Base-by-base conservation (phyloP, 2,329 filamentous ascomycete genomes). In the Arthrobotrys entomopaga region DNA sequence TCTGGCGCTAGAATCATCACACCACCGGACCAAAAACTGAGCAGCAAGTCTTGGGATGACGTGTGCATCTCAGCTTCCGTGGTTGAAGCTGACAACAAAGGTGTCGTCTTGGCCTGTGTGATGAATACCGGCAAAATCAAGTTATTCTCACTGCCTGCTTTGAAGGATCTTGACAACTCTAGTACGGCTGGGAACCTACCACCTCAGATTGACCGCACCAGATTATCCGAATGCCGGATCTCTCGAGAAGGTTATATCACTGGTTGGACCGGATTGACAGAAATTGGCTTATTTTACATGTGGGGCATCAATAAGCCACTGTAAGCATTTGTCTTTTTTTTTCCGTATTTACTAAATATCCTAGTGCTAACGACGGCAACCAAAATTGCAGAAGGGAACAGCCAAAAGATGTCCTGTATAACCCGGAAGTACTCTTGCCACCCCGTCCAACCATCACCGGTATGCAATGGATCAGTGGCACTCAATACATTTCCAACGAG, bases 381-480 rank as follows among this genome's bases (percentile, higher is more conserved):
- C 64, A 50, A 38, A 42, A 26, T 46, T 34, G 52, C 26, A 77
- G 77, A 13, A 56, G 65, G 22, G 40, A 70, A 13, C 49, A 69
- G 26, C 71, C 77, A 15, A 77, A 87, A n/a, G 93, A 97, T 80
- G 87, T 85, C 6, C 84, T 99, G 2, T 87, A 91, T 81, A 97
- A 98, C 80, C 89, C 91, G 0, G 85, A 91, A 69, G 86, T 91
- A 0, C 80, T 86, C 15, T 86, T 91, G 20, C 94, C 93, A 1
- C 86, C 92, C 11, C 88, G 95, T 1, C 95, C 95, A 0, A 97
- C 93, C 0, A 99, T 99, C 73, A 96, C 91, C 19, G 97, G 96
- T 79, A 82, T 99, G 42, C 93, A 98, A 82, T 99, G 95, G 95
- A 92, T 99, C 60, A 91, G 93, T 0, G 95, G 95, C 2, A 98